These are phyloP conservation scores for Ogataea thermomethanolica DNA, from an alignment of 805 yeast genomes.

Conservation along the genomic window DNA sequence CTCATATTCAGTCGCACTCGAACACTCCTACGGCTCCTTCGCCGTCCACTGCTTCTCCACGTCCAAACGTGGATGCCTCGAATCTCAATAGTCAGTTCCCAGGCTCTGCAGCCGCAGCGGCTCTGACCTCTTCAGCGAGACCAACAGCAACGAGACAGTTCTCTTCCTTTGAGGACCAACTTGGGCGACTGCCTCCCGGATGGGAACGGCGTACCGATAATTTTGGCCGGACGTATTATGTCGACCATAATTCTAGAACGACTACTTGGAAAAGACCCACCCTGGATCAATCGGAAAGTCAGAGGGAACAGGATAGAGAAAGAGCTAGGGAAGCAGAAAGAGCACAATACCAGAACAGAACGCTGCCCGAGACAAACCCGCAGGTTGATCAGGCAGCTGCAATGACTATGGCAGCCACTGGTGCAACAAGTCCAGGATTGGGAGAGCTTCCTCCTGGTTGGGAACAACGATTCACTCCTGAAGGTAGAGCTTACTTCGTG, in stretches of 20 bases:
- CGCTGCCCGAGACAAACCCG: constrained; percentile 76
- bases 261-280: constrained; percentile 99
- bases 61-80: constrained; percentile 12
- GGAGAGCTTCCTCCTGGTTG: constrained; percentile 98
- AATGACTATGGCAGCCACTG: constrained; percentile 60
- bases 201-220: constrained; percentile 99
- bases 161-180: constrained; percentile 95
- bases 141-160: constrained; percentile 51
- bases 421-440: constrained; percentile 91
- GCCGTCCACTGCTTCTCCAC: constrained; percentile 12
- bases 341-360: constrained; percentile 84
- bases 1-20: constrained; percentile 4
- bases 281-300: constrained; percentile 72
- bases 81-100: constrained; percentile 23
- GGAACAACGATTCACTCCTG: constrained; percentile 98
- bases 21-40: constrained; percentile 8
- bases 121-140: constrained; percentile 26
- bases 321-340: constrained; percentile 81
- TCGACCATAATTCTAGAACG: constrained; percentile 95
- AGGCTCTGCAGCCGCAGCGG: constrained; percentile 27
- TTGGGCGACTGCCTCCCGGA: constrained; percentile 95
- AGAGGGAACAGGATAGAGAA: constrained; percentile 55
- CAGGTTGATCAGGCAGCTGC: constrained; percentile 41
- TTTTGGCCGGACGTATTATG: constrained; percentile 95
- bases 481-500: constrained; percentile 96